Evolutionary conservation across 2,329 filamentous ascomycete genomes (phyloP), one percentile per base, ranked within the genome.

Genomic region (Purpureocillium takamizusanense): DNA sequence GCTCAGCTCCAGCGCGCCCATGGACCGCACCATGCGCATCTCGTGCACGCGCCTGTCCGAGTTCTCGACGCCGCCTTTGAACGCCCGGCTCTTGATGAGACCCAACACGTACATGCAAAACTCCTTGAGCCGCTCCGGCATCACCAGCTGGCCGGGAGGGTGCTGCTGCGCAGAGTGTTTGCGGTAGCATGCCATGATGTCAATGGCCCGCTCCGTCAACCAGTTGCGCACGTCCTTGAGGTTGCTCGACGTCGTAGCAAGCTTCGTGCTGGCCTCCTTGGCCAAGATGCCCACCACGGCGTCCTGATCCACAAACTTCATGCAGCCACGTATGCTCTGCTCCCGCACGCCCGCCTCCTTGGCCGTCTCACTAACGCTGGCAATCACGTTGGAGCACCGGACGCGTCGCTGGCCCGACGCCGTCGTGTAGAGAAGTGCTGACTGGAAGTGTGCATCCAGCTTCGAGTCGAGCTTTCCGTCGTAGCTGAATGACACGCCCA

Each of bases 391-490:
- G 55, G 81, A 86, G 63, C 92, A 98, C 42, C 92, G 75, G 35
- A 98, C 92, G 38, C 92, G 76, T 35, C 92, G 81, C 62, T 98
- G 81, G 4, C 92, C 92, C 36, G 76, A 81, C 4, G 88, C 85
- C 4, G 90, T 94, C 1, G 92, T 98, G 64, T 98, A 98, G 2
- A 98, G 74, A 3, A 98, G 68, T 2, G 92, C 92, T 16, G 86
- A 87, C 59, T 98, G 92, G 73, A 98, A 98, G 63, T 98, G 92
- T 7, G 90, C 90, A 60, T 98, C 92, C 16, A 97, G 74, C 62
- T 95, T 95, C 4, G 87, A 71, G 61, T 98, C 92, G n/a, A 98
- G 76, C 63, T 97, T 97, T 43, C 92, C 92, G 55, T 98, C 92
- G 60, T 98, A 94, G 51, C 78, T 85, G 59, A 98, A 98, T 35